Conservation (phyloP, 2,329 filamentous ascomycete genomes). For the Claviceps purpurea region DNA sequence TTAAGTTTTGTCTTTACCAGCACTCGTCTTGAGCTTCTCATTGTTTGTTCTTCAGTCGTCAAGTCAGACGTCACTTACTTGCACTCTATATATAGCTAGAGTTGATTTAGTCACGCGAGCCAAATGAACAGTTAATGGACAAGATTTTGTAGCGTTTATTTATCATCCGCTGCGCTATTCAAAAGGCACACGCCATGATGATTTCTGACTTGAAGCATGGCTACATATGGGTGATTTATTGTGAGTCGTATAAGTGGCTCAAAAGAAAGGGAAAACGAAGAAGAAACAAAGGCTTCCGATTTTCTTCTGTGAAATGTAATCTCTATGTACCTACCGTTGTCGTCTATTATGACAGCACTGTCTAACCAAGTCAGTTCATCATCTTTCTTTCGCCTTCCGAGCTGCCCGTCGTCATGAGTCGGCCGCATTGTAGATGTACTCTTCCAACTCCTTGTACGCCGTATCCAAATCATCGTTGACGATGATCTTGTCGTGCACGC, state of each 20-base stretch:
- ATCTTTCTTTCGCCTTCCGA: background rate
- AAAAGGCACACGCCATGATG: background rate
- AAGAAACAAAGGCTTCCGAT: background rate
- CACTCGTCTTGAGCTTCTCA: slow-evolving; percentile 22
- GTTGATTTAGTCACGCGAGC: slow-evolving; percentile 15
- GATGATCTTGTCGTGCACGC: slow-evolving; percentile 30
- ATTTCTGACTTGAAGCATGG: background rate
- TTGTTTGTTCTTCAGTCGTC: slow-evolving; percentile 22
- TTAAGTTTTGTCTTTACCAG: slow-evolving; percentile 23
- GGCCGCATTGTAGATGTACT: slow-evolving; percentile 28
- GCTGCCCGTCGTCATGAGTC: slow-evolving; percentile 6
- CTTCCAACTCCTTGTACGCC: slow-evolving; percentile 41
- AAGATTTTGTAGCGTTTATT: background rate
- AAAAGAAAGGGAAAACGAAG: background rate
- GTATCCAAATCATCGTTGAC: slow-evolving; percentile 31
- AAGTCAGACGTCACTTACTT: slow-evolving; percentile 24
- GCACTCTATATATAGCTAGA: slow-evolving; percentile 16
- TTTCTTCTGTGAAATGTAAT: no score
- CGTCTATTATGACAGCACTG: background rate
- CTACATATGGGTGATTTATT: background rate
- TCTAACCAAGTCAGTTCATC: background rate
- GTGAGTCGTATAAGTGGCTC: background rate
- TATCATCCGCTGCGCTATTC: background rate
- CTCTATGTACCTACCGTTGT: background rate
- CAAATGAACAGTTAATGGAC: slow-evolving; percentile 6